Evolutionary conservation across 768 basidiomycete species (phyloP), one percentile per base, ranked within the genome.

Genomic region (Xerocomus potaroensis): DNA sequence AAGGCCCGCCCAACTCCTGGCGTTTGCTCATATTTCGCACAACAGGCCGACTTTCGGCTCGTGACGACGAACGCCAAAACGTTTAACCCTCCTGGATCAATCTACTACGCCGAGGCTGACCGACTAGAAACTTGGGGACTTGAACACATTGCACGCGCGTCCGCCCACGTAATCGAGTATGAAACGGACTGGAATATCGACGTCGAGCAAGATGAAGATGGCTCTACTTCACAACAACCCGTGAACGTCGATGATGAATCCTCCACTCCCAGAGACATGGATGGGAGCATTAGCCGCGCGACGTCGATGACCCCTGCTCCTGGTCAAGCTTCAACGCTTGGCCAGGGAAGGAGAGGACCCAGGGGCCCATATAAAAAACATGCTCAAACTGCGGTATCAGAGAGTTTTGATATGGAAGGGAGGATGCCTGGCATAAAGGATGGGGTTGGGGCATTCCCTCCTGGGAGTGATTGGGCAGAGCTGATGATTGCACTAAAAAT

Each of bases 151-250:
- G 60, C 76, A 37, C 83, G 81, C 52, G 84, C 83, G 0, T 73
- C 85, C 2, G 69, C 78, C 0, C 84, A 80, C 14, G 87, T 89
- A 33, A 87, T 89, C 47, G 86, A 89, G 46, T 84, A 83, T 60
- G 87, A 89, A 67, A 80, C 83, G 1, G 84, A 88, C 60, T 89
- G 87, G 87, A 88, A 86, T 55, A 83, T 89, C 47, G 87, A 91
- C 43, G 70, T 85, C 8, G 87, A 87, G 57, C 77, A 76, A 29
- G 86, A 85, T 32, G 84, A 72, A 9, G 70, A 67, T 3, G 60
- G 54, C 3, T 55, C 45, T 7, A 34, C 64, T 1, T 50, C 57
- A 8, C 60, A 60, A 15, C 46, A 22, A 3, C 56, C 35, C 49
- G 30, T 69, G 49, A 67, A 63, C 8, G 62, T 71, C 32, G 71